These are phyloP conservation scores for Chlamydomonas sphaeroides DNA, from an alignment of 139 green algal species.

Conservation along the genomic window DNA sequence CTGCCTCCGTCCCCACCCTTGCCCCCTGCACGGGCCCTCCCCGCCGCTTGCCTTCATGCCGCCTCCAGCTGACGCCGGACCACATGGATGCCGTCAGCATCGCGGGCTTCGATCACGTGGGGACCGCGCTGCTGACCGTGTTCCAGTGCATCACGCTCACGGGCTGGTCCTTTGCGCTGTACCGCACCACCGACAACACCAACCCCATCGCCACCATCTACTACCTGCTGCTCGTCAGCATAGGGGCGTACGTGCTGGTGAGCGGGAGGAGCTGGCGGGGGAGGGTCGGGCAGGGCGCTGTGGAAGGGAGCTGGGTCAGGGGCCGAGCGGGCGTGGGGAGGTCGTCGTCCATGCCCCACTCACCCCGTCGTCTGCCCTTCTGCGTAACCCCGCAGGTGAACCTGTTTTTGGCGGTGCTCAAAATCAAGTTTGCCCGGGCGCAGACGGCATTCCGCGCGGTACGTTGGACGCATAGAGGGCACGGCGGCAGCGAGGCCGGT, in stretches of 20 bases:
- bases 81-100: conserved; percentile 43
- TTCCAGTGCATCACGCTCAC: conserved; percentile 70
- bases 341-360: too few relatives aligned
- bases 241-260: conserved; percentile 82
- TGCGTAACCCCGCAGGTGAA: conserved; percentile 83
- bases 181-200: conserved; percentile 58
- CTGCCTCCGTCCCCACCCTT: too few relatives aligned
- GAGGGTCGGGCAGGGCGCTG: background rate
- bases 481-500: too few relatives aligned
- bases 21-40: background rate
- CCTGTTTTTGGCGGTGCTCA: conserved; percentile 87
- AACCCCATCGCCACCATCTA: conserved; percentile 59
- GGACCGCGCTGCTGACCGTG: conserved; percentile 63
- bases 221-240: conserved; percentile 73
- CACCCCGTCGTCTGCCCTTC: too few relatives aligned
- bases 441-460: conserved; percentile 63
- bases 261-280: conserved; percentile 28
- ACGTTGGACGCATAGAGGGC: too few relatives aligned
- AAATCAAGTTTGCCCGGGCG: conserved; percentile 81
- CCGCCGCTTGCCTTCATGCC: background rate
- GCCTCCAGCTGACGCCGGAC: background rate
- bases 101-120: conserved; percentile 75
- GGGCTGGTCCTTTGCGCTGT: conserved; percentile 71
- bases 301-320: too few relatives aligned
- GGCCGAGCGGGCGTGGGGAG: background rate